A percentile compares a stretch with the other conserved stretches of the same genome.
Evolutionary conservation across 345 rosid species (phyloP).

Genomic region (Eucalyptus decipiens): DNA sequence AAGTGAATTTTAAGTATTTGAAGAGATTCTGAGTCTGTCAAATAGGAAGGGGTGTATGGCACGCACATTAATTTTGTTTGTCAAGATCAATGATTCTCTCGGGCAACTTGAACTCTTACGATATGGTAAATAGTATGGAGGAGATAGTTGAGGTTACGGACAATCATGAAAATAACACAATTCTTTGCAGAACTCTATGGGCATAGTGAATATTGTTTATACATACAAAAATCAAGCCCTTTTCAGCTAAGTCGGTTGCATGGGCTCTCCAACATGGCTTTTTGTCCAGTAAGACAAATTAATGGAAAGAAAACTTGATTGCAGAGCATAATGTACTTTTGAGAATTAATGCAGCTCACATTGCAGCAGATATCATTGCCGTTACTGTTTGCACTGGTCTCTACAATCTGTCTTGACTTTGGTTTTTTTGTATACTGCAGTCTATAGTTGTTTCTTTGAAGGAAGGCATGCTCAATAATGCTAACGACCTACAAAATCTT

Average conservation of each 20-base stretch:
- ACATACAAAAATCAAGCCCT: background rate
- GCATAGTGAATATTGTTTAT: background rate
- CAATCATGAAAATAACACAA: background rate
- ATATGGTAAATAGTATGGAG: background rate
- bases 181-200: background rate
- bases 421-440: too few species aligned
- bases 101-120: background rate
- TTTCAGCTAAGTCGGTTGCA: background rate
- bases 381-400: background rate
- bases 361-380: background rate
- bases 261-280: background rate
- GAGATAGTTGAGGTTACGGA: background rate
- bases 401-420: too few species aligned
- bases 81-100: background rate
- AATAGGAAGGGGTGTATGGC: background rate
- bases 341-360: background rate
- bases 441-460: slow-evolving; percentile 89
- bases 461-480: slow-evolving; percentile 94
- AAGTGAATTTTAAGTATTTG: background rate
- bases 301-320: background rate
- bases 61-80: background rate
- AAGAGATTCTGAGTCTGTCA: background rate
- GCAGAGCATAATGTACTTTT: background rate
- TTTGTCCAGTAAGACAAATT: background rate
- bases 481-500: slow-evolving; percentile 62